These are phyloP conservation scores for Phytopythium mirpurense DNA, from an alignment of 352 stramenopile species.

Conservation along the genomic window DNA sequence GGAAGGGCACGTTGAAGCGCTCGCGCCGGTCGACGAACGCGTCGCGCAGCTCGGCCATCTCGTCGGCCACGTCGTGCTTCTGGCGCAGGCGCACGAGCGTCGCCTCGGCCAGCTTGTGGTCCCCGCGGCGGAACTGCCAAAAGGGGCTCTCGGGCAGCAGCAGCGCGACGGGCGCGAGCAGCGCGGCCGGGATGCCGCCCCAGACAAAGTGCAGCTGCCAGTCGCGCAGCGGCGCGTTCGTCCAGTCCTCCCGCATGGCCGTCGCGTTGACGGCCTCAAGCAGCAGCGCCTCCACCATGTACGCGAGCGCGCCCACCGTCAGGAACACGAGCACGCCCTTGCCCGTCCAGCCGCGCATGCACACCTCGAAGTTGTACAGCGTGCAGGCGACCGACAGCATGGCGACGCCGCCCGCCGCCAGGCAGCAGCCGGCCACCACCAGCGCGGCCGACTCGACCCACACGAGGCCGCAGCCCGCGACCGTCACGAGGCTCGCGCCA, in stretches of 20 bases:
- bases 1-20: conserved; percentile 69
- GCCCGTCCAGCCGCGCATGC: conserved; percentile 81
- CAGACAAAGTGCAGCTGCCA: conserved; percentile 84
- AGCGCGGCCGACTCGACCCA: conserved; percentile 64
- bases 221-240: conserved; percentile 61
- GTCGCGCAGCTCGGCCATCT: conserved; percentile 61
- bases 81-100: conserved; percentile 66
- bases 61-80: conserved; percentile 78
- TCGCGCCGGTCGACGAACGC: conserved; percentile 61
- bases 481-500: conserved; percentile 43
- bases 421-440: conserved; percentile 64
- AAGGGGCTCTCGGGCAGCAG: conserved; percentile 75
- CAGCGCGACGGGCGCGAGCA: conserved; percentile 51
- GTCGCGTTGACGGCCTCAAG: conserved; percentile 66
- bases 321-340: conserved; percentile 86
- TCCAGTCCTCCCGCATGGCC: conserved; percentile 56
- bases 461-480: conserved; percentile 59
- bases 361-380: conserved; percentile 88
- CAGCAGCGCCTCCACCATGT: conserved; percentile 74
- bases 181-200: conserved; percentile 55
- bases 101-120: conserved; percentile 61
- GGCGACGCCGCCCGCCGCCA: conserved; percentile 56
- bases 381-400: conserved; percentile 76
- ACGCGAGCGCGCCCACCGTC: conserved; percentile 57
- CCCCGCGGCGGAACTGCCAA: conserved; percentile 68